Percentiles rank a stretch among this genome's conserved stretches.
Evolutionary conservation across 768 basidiomycete species (phyloP).

Genomic region (Dioszegia hungarica): DNA sequence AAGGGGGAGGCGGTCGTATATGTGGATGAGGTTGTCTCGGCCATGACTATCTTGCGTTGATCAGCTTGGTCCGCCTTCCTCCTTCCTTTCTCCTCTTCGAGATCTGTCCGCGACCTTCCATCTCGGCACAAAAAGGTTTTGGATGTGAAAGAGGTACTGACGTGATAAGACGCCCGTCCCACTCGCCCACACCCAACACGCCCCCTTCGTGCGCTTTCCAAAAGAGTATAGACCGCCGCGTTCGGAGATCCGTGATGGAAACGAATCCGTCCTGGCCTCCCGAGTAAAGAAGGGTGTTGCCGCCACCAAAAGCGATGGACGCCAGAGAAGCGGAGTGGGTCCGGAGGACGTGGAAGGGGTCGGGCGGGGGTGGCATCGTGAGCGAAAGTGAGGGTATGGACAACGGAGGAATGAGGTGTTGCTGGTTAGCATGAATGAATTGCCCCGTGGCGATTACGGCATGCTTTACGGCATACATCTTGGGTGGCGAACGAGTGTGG

Average conservation of each 20-base stretch:
- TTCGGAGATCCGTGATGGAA: slow-evolving; percentile 67
- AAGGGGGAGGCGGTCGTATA: slow-evolving; percentile 30
- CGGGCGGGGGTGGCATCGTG: slow-evolving; percentile 28
- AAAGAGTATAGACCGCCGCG: slow-evolving; percentile 64
- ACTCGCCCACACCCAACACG: slow-evolving; percentile 74
- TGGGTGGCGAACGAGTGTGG: too few relatives aligned
- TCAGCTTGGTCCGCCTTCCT: too few relatives aligned
- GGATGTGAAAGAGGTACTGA: too few relatives aligned
- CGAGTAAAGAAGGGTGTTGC: slow-evolving; percentile 78
- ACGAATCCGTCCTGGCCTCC: slow-evolving; percentile 77
- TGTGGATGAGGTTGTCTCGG: slow-evolving; percentile 42
- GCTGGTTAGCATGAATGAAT: too few relatives aligned
- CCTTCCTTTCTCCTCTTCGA: background rate
- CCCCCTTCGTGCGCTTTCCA: slow-evolving; percentile 79
- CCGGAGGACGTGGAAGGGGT: slow-evolving; percentile 70
- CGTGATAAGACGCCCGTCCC: slow-evolving; percentile 67
- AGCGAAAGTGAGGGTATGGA: too few relatives aligned
- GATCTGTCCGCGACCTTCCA: too few relatives aligned
- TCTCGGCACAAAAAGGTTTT: too few relatives aligned
- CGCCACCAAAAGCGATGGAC: slow-evolving; percentile 60
- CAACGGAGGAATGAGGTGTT: too few relatives aligned
- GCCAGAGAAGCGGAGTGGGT: slow-evolving; percentile 64
- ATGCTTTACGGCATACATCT: too few relatives aligned
- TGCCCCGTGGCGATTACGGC: too few relatives aligned
- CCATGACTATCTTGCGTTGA: slow-evolving; percentile 42